Evolutionary conservation across 352 stramenopile genomes (phyloP), one percentile per base, ranked within the genome.

Genomic region (Globisporangium acanthophoron): DNA sequence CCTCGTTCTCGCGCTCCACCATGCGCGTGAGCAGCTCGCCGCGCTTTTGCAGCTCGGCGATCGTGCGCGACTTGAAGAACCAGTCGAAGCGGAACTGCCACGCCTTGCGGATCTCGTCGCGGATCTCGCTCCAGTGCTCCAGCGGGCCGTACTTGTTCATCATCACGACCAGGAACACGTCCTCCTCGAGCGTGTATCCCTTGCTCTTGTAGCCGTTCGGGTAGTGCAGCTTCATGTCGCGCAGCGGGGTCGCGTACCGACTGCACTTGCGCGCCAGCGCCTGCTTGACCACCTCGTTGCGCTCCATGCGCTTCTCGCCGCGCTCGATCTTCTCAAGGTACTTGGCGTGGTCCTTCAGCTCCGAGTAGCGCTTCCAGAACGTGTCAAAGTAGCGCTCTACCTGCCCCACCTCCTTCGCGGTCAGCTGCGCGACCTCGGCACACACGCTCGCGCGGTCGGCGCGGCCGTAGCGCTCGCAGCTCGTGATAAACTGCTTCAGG

Each of bases 21-120:
- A 98, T 90, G 35, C 88, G 88, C 13, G 98, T 98, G 31, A 99
- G 78, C 15, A 96, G 75, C 66, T 99, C 96, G 15, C 95, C 96
- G 45, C 97, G 94, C 72, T 98, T 98, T 69, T 99, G 94, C 31
- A 99, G 87, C 75, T 99, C 97, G n/a, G 78, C 80, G 29, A 97
- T 96, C 61, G 91, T 98, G 44, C 97, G 83, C 37, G 93, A 98
- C 76, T 99, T 99, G 78, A 99, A 98, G 66, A 98, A 99, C 97
- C 96, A 99, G 71, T 99, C 94, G 60, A 99, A 99, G 12, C 96
- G 91, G 72, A 99, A 99, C 68, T 99, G 96, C 96, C 95, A 98
- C 18, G 96, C 94, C 54, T 96, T 96, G 60, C 92, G 87, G 65
- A 99, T 99, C 73, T 99, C 96, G 62, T 98, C 91, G 33, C 97